Conservation (phyloP, 2,329 filamentous ascomycete genomes). For the Colletotrichum horii region DNA sequence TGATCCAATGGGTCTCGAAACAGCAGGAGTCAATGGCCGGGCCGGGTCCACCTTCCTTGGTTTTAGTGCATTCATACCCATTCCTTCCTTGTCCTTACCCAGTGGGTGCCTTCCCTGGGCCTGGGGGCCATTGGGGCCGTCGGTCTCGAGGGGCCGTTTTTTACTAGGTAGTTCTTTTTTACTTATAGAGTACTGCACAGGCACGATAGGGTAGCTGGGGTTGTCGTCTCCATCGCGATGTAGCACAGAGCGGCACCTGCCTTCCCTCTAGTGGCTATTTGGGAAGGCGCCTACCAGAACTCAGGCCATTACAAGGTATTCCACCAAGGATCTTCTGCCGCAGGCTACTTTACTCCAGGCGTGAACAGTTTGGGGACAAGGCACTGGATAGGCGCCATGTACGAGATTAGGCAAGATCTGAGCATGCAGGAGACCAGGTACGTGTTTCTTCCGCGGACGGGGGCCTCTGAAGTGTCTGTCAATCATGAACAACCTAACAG, state of each 20-base stretch:
- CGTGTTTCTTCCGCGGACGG: not conserved
- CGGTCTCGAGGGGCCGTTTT: not conserved
- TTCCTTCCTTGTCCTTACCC: not conserved
- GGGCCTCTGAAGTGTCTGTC: not conserved
- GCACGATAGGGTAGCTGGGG: not conserved
- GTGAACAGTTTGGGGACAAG: not conserved
- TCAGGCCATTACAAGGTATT: not conserved
- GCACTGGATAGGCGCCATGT: not conserved
- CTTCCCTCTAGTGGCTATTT: not conserved
- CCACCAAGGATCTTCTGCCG: not conserved
- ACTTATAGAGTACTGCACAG: too few species aligned
- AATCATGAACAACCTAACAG: not conserved
- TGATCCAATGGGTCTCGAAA: conserved; percentile 11
- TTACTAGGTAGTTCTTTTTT: not conserved
- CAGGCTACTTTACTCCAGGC: conserved; percentile 8
- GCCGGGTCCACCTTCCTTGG: conserved; percentile 9
- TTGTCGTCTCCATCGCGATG: not conserved
- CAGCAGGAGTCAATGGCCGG: conserved; percentile 15
- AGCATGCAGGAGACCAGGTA: not conserved
- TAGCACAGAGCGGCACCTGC: not conserved
- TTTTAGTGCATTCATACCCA: not conserved
- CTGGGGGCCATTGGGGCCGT: not conserved
- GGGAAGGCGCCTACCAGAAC: not conserved
- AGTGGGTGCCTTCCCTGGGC: not conserved
- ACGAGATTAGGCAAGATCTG: not conserved